Conservation (phyloP, 2,329 filamentous ascomycete genomes). For the Torrubiella hemipterigena region DNA sequence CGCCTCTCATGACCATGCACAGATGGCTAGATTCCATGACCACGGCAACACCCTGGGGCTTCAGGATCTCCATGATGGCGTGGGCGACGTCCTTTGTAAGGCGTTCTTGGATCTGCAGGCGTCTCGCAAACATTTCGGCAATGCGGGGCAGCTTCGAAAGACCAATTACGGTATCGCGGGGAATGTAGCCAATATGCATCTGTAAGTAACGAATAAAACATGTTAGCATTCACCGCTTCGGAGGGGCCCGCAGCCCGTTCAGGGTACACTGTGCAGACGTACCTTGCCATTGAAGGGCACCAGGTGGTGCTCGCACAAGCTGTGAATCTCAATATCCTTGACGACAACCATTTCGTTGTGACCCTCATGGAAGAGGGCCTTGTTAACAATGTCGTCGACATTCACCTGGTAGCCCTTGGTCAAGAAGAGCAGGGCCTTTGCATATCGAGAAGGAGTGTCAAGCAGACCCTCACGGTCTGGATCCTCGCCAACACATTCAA, state of each 20-base stretch:
- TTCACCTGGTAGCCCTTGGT: conserved; percentile 97
- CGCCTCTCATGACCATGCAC: conserved; percentile 99
- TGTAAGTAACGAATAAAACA: no score
- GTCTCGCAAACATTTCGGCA: conserved; percentile 89
- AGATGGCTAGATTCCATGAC: conserved; percentile 96
- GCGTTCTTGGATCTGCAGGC: conserved; percentile 91
- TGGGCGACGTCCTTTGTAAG: conserved; percentile 93
- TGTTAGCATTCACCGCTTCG: no score
- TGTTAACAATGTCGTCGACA: conserved; percentile 79
- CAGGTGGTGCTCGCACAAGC: conserved; percentile 91
- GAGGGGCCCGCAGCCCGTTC: no score
- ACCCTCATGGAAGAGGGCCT: conserved; percentile 89
- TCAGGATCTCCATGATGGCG: conserved; percentile 82
- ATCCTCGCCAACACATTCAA: conserved; percentile 59
- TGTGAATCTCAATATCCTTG: conserved; percentile 93
- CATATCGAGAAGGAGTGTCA: conserved; percentile 72
- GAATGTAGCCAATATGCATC: conserved; percentile 99
- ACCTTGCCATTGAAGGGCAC: conserved; percentile 95
- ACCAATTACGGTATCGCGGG: conserved; percentile 79
- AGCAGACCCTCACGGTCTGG: conserved; percentile 53
- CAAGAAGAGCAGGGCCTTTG: conserved; percentile 90
- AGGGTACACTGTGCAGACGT: conserved; percentile 16
- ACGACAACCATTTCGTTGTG: conserved; percentile 97
- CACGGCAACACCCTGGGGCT: conserved; percentile 89
- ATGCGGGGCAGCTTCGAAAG: conserved; percentile 93